These are phyloP conservation scores for Debaryomyces subglobosus DNA, from an alignment of 1,139 yeast genomes.

Conservation along the genomic window DNA sequence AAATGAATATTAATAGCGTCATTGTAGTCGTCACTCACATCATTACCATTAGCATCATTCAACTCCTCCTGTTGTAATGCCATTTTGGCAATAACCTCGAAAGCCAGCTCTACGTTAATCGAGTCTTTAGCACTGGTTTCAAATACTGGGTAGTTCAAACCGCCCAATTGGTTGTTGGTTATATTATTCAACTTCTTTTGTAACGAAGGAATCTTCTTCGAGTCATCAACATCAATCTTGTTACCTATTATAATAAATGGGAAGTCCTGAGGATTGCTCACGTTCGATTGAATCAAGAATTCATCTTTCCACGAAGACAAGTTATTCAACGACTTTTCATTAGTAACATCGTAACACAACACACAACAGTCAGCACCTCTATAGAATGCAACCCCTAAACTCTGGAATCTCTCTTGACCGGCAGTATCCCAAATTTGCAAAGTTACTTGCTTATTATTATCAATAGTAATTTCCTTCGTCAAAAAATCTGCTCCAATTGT, in stretches of 20 bases:
- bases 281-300: conserved; percentile 89
- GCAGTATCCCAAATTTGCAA: conserved; percentile 99
- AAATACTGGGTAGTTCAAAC: conserved; percentile 79
- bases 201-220: conserved; percentile 75
- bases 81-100: conserved; percentile 93
- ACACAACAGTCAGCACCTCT: conserved; percentile 99
- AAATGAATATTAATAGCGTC: conserved; percentile 95
- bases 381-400: conserved; percentile 95
- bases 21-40: conserved; percentile 73
- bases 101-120: conserved; percentile 91
- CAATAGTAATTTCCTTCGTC: conserved; percentile 85
- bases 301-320: conserved; percentile 94
- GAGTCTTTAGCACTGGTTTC: conserved; percentile 96
- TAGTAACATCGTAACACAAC: conserved; percentile 90
- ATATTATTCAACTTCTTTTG: conserved; percentile 84
- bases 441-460: conserved; percentile 72
- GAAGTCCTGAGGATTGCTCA: conserved; percentile 89
- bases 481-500: conserved; percentile 97
- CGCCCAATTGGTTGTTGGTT: conserved; percentile 79
- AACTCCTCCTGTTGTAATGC: conserved; percentile 91
- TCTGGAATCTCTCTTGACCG: conserved; percentile 97
- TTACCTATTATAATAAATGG: conserved; percentile 95
- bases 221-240: conserved; percentile 92
- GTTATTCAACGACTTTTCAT: conserved; percentile 88
- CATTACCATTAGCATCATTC: conserved; percentile 84